Evolutionary conservation across 1,284 basidiomycete species (phyloP).

Genomic region (Ceratobasidium sp.): DNA sequence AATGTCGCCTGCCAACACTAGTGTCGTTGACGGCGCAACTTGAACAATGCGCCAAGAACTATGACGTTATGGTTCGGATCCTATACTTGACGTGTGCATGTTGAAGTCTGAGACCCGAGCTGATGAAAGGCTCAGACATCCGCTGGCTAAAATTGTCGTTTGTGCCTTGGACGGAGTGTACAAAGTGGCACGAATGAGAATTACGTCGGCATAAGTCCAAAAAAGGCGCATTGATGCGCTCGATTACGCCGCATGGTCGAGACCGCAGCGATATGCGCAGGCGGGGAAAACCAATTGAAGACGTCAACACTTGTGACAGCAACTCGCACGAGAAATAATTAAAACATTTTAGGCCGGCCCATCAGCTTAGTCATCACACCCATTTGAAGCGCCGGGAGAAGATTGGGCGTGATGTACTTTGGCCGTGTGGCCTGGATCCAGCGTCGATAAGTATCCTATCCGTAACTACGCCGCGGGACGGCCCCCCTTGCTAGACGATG

Average conservation of each 20-base stretch:
- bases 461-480: neutral
- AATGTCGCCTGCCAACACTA: too few species aligned
- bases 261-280: neutral
- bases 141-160: too few species aligned
- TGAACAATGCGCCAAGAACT: too few species aligned
- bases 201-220: too few species aligned
- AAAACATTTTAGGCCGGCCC: neutral
- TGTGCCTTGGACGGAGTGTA: too few species aligned
- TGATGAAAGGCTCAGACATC: too few species aligned
- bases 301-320: neutral
- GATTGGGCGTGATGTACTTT: neutral
- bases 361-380: neutral
- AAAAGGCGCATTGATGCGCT: too few species aligned
- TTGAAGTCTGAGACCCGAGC: too few species aligned
- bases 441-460: constrained; percentile 50
- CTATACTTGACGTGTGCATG: too few species aligned
- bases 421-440: constrained; percentile 46
- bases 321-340: neutral
- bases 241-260: neutral
- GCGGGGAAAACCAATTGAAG: neutral
- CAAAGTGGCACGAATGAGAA: too few species aligned
- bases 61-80: too few species aligned
- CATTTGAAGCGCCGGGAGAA: constrained; percentile 11
- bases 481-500: neutral
- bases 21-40: too few species aligned